Evolutionary conservation across 257 asterid genomes (phyloP).

Genomic region (Euphrasia confusa): DNA sequence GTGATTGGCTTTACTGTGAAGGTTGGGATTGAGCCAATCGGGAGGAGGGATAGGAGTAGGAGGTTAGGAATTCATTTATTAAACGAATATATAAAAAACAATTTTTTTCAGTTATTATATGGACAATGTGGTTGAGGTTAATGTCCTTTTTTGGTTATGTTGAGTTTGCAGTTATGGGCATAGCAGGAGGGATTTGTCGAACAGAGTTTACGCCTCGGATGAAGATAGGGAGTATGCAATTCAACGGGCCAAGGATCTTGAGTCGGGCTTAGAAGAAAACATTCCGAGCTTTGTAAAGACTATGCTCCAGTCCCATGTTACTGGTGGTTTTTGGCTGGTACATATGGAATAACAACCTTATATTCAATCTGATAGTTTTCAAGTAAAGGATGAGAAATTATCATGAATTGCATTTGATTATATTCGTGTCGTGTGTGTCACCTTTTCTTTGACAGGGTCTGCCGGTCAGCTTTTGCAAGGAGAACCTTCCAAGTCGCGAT

Average conservation of each 20-base stretch:
- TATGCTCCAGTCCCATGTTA: constrained; percentile 67
- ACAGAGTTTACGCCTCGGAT: constrained; percentile 59
- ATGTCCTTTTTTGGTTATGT: neutral
- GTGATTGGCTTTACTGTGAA: constrained; percentile 21
- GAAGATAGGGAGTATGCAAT: constrained; percentile 41
- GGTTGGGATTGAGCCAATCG: constrained; percentile 52
- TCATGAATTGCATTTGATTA: too few species aligned
- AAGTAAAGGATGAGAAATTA: too few species aligned
- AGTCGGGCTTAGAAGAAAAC: constrained; percentile 37
- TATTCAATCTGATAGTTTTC: neutral
- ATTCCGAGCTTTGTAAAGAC: constrained; percentile 56
- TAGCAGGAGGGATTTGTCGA: constrained; percentile 48
- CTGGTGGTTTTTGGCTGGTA: constrained; percentile 73
- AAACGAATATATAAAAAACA: neutral
- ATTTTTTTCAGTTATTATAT: too few species aligned
- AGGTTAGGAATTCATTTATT: constrained; percentile 30
- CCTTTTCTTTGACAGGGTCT: constrained; percentile 38
- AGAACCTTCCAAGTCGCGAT: constrained; percentile 39
- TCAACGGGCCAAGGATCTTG: constrained; percentile 49
- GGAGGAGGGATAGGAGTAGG: constrained; percentile 50
- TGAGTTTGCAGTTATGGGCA: constrained; percentile 31
- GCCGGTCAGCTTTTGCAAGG: constrained; percentile 44
- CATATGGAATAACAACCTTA: neutral
- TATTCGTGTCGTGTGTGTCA: too few species aligned
- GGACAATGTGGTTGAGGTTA: neutral